A percentile compares a stretch with the other conserved stretches of the same genome.
Conservation (phyloP, 2,329 filamentous ascomycete genomes). For the Botryotinia calthae region DNA sequence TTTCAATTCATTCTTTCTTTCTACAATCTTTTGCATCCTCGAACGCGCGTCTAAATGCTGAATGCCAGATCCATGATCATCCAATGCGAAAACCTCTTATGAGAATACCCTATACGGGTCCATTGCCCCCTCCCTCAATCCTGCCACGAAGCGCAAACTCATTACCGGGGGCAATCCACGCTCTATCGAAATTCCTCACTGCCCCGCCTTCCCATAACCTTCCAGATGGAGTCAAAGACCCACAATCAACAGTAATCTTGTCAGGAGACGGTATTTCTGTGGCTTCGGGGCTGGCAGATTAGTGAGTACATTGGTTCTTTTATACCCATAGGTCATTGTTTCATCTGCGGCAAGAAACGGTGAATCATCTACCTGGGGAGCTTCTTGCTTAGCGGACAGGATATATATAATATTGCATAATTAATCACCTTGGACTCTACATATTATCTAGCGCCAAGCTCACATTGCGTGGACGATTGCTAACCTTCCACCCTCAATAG, state of each 20-base stretch:
- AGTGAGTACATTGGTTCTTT: slow-evolving; percentile 49
- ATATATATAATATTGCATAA: neutral
- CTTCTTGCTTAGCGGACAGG: neutral
- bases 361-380: neutral
- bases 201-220: slow-evolving; percentile 53
- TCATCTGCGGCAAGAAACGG: neutral
- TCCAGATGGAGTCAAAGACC: slow-evolving; percentile 41
- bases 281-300: slow-evolving; percentile 88
- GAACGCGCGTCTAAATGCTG: neutral
- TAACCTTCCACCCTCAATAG: slow-evolving; percentile 6
- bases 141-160: slow-evolving; percentile 71
- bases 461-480: slow-evolving; percentile 7
- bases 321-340: neutral
- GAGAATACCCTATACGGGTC: slow-evolving; percentile 87
- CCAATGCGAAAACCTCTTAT: slow-evolving; percentile 70
- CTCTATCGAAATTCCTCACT: slow-evolving; percentile 73
- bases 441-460: slow-evolving; percentile 9
- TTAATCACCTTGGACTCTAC: neutral
- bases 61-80: slow-evolving; percentile 7
- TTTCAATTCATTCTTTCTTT: neutral
- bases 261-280: slow-evolving; percentile 92
- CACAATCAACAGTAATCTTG: slow-evolving; percentile 55
- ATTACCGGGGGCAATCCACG: slow-evolving; percentile 69
- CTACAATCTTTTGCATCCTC: slow-evolving; percentile 1
- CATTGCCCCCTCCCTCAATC: slow-evolving; percentile 71